Evolutionary conservation across 1,284 basidiomycete genomes (phyloP), one percentile per base, ranked within the genome.

Genomic region (Schizophyllum amplum): DNA sequence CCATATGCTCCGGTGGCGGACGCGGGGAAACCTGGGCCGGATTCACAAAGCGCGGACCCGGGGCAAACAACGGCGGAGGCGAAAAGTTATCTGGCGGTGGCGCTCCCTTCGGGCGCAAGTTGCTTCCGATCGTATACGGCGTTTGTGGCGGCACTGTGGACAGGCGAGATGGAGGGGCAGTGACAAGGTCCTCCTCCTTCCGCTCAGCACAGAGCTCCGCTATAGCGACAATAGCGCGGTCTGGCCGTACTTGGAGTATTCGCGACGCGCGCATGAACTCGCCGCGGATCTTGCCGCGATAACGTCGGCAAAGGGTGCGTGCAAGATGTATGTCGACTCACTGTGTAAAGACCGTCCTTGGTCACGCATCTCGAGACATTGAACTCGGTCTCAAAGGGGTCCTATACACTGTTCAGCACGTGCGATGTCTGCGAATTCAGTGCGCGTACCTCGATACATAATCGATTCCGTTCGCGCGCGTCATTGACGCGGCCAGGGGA

Each of bases 351-450:
- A 1, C 96, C 96, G 67, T 99, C 96, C 68, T 88, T 91, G 23
- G 96, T 98, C 22, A 98, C 96, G 62, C 96, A 98, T 61, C 96
- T 82, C 2, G 94, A 89, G 50, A 99, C 96, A 65, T 99, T 99
- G 76, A 92, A 99, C 64, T 94, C 87, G 46, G 80, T 82, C 71
- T 98, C 95, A 69, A 99, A 99, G 1, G 96, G 96, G 73, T 99
- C 96, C 87, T 97, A 61, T 57, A 47, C 24, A 61, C 26, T 58
- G 53, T 54, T 33, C 57, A 64, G 61, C 46, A 33, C 53, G 59
- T 42, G 57, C 49, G 59, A 50, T 48, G 57, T 51, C 55, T 25
- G 5, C 23, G 51, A 3, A 23, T 53, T 46, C 24, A 53, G 55
- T 57, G 24, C 1, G 63, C 76, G 55, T 59, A 92, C 92, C 79